phyloP scores from a whole-genome alignment of 1,284 basidiomycete genomes.

The Pseudozyma thailandica region DNA sequence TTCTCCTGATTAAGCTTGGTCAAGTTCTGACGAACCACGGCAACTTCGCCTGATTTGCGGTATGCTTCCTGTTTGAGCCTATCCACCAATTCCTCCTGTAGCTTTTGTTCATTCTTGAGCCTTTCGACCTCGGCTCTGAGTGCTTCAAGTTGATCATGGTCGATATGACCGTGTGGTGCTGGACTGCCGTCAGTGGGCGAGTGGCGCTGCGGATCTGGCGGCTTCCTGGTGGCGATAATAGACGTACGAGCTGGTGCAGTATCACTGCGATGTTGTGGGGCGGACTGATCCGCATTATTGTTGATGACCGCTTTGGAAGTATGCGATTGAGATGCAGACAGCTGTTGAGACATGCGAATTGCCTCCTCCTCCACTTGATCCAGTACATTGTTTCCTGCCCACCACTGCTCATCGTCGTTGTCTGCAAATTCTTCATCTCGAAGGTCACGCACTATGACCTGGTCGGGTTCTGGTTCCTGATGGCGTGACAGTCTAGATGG shows the following conservation, averaged over 20 bases:
- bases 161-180: not conserved
- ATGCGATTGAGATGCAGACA: conserved; percentile 20
- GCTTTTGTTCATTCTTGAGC: conserved; percentile 32
- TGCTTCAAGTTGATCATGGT: conserved; percentile 15
- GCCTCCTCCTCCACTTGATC: conserved; percentile 48
- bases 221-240: conserved; percentile 4
- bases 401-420: conserved; percentile 45
- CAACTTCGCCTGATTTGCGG: conserved; percentile 54
- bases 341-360: conserved; percentile 50
- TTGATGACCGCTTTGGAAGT: not conserved
- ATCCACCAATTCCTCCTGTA: conserved; percentile 46
- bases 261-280: not conserved
- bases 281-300: not conserved
- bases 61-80: conserved; percentile 45
- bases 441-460: conserved; percentile 41
- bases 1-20: conserved; percentile 52
- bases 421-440: conserved; percentile 38
- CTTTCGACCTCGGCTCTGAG: conserved; percentile 38
- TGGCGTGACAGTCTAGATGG: not conserved
- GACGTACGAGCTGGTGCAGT: not conserved
- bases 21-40: conserved; percentile 56
- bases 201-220: conserved; percentile 13
- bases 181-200: not conserved
- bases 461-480: conserved; percentile 25
- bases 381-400: conserved; percentile 38